Evolutionary conservation across 805 yeast species (phyloP).

Genomic region (Wickerhamomyces rabaulensis): DNA sequence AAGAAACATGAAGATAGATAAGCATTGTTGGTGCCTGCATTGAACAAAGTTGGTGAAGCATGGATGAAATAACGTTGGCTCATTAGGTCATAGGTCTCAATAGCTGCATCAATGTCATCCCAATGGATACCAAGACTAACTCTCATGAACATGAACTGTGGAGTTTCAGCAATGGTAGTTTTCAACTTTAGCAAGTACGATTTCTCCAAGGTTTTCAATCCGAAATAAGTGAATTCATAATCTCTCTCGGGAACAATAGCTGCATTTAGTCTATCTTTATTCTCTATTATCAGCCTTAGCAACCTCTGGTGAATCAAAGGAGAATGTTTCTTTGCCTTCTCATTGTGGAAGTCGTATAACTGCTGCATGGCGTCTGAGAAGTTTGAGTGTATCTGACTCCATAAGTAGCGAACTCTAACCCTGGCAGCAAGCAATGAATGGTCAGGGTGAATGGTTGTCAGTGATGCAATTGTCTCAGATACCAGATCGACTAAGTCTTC

Average conservation of each 20-base stretch:
- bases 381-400: conserved; percentile 85
- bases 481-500: conserved; percentile 75
- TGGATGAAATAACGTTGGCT: conserved; percentile 84
- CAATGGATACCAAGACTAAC: conserved; percentile 92
- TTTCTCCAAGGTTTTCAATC: conserved; percentile 83
- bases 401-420: conserved; percentile 89
- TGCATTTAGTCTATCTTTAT: conserved; percentile 64
- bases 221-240: conserved; percentile 74
- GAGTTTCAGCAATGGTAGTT: conserved; percentile 75
- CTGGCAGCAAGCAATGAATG: conserved; percentile 93
- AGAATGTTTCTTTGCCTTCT: conserved; percentile 61
- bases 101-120: conserved; percentile 52
- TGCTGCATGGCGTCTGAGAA: conserved; percentile 73
- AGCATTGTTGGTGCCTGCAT: conserved; percentile 83
- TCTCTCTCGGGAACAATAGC: conserved; percentile 78
- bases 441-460: conserved; percentile 97
- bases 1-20: conserved; percentile 91
- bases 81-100: conserved; percentile 87
- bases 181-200: conserved; percentile 70
- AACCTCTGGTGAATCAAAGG: conserved; percentile 61
- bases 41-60: conserved; percentile 95
- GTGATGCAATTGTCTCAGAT: conserved; percentile 95
- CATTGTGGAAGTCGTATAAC: conserved; percentile 73
- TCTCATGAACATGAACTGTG: conserved; percentile 86
- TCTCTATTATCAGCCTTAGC: conserved; percentile 52